Evolutionary conservation across 768 basidiomycete genomes (phyloP), one percentile per base, ranked within the genome.

Genomic region (Phanerodontia chrysosporium): DNA sequence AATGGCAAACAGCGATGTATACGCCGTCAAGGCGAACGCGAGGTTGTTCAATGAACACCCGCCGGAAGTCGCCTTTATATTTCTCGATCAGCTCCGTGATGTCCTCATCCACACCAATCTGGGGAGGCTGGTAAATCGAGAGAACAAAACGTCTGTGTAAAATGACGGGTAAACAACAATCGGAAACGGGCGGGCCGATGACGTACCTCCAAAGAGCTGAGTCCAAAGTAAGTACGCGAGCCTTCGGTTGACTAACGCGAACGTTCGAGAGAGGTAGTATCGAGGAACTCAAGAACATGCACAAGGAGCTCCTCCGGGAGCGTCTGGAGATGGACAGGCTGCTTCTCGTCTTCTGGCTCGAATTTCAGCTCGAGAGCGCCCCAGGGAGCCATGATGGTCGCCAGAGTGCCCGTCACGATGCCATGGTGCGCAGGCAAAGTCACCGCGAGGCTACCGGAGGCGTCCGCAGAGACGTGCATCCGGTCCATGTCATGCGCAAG

Each of bases 1-100:
- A 96, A 70, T 94, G 93, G 67, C 93, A 95, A 21, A 91, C 89
- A 22, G 92, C 87, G 53, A 97, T 95, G 69, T 96, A 96, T 10
- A 93, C 86, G 1, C 95, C 95, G 60, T 96, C 95, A 62, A 88
- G 69, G 39, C 95, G 84, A 49, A 96, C 70, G 49, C 95, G 82
- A 14, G 93, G 92, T 58, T 92, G 89, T 70, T 94, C 89, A 45
- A 96, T 82, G 69, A 83, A 92, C 9, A 90, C 73, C 21, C 85
- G 85, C 39, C 95, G 82, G 73, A 84, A 94, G 69, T 92, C 84
- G 51, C 75, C 79, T 49, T 71, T 68, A 69, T 84, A 85, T n/a
- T 71, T 73, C 22, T 78, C 71, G 13, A 84, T 74, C 24, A 91
- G 75, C 1, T 75, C 67, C 48, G 75, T 67, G 58, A 89, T 62